Evolutionary conservation across 805 yeast species (phyloP), one percentile per base, ranked within the genome.

Genomic region (Wickerhamiella australiensis): DNA sequence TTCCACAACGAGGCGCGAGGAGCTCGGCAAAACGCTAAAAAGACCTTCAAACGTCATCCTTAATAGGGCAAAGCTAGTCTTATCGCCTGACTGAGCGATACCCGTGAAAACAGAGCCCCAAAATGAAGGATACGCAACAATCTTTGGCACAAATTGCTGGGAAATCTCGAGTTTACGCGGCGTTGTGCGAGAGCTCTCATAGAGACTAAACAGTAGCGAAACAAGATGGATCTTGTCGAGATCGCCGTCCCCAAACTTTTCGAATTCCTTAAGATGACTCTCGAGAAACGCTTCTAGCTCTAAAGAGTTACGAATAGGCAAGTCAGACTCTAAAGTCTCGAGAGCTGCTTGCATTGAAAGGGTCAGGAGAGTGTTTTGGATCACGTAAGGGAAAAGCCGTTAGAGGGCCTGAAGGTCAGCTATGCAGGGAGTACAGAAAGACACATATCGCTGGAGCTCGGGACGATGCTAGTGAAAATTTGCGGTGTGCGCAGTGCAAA

Each of bases 401-500:
- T n/a, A n/a, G 27, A 25, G 27, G 27, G 27, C 9, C 9, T 25
- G n/a, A n/a, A n/a, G n/a, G n/a, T n/a, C n/a, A n/a, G n/a, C n/a
- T n/a, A n/a, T n/a, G n/a, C n/a, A n/a, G n/a, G n/a, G n/a, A n/a
- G n/a, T n/a, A n/a, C n/a, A n/a, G n/a, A n/a, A n/a, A n/a, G n/a
- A n/a, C n/a, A n/a, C n/a, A n/a, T n/a, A n/a, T n/a, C n/a, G n/a
- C n/a, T n/a, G n/a, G n/a, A n/a, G n/a, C n/a, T n/a, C n/a, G n/a
- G n/a, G n/a, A n/a, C n/a, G 41, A 62, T 65, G 3, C 41, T 85
- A n/a, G 82, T 83, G 4, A 90, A 90, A 61, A 78, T 90, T 3
- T 90, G 98, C 63, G 98, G 98, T 0, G 62, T 90, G 20, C 75
- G 76, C 55, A 71, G 81, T 2, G 61, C 65, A 0, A 82, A 79